A percentile compares a stretch with the other conserved stretches of the same genome.
phyloP scores from a whole-genome alignment of 768 basidiomycete species.

The Leccinum sublutescens region DNA sequence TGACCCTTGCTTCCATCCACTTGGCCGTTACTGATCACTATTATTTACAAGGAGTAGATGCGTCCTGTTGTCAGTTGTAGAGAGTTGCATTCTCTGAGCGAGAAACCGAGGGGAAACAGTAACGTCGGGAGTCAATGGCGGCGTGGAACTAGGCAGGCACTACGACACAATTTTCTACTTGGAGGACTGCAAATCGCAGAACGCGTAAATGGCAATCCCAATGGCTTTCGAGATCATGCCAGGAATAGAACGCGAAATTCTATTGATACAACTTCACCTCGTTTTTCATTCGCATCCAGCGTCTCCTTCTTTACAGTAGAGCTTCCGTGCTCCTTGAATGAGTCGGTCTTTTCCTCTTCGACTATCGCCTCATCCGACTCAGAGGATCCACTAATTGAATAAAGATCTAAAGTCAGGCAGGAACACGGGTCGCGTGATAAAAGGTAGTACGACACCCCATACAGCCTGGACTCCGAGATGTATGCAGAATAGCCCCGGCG shows the following conservation, averaged over 20 bases:
- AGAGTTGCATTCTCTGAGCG: too few relatives aligned
- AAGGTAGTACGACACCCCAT: conserved; percentile 67
- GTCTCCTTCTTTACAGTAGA: neutral
- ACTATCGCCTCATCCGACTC: conserved; percentile 37
- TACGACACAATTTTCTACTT: too few relatives aligned
- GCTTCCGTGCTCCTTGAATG: conserved; percentile 8
- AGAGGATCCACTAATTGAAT: conserved; percentile 60
- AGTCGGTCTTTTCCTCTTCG: neutral
- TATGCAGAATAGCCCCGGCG: conserved; percentile 58
- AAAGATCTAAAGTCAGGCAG: conserved; percentile 44
- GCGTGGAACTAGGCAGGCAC: too few relatives aligned
- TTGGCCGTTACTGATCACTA: too few relatives aligned
- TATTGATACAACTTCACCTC: too few relatives aligned
- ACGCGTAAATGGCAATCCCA: neutral
- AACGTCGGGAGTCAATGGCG: too few relatives aligned
- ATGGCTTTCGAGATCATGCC: too few relatives aligned
- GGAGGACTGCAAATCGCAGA: too few relatives aligned
- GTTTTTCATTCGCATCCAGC: neutral
- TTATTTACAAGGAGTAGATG: too few relatives aligned
- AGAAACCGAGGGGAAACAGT: too few relatives aligned
- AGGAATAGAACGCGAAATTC: neutral
- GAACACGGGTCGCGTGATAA: neutral
- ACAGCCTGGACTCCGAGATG: conserved; percentile 90
- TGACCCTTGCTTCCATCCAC: too few relatives aligned
- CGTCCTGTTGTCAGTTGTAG: too few relatives aligned